Evolutionary conservation across 2,329 filamentous ascomycete genomes (phyloP).

Genomic region (Fusarium setosum): DNA sequence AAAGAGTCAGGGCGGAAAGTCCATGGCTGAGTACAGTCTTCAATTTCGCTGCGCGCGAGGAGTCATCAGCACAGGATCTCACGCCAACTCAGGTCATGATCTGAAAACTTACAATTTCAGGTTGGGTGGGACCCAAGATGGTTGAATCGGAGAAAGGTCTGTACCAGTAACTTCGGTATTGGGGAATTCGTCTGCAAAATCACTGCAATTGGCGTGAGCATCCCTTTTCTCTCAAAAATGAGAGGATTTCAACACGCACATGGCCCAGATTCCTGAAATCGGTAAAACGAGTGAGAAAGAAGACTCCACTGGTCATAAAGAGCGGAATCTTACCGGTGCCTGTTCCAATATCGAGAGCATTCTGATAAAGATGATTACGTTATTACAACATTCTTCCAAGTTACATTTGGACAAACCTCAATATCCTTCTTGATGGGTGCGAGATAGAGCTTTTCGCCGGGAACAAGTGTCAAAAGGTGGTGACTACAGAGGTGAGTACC

Average conservation of each 20-base stretch:
- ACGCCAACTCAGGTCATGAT: background rate
- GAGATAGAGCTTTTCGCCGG: background rate
- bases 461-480: background rate
- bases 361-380: background rate
- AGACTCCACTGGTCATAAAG: background rate
- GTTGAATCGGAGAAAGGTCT: slow-evolving; percentile 67
- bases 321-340: slow-evolving; percentile 4
- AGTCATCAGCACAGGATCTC: no score
- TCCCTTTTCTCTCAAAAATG: no score
- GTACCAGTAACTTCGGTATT: slow-evolving; percentile 59
- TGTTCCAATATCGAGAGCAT: slow-evolving; percentile 8
- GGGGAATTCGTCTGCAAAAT: slow-evolving; percentile 56
- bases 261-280: slow-evolving; percentile 54
- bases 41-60: slow-evolving; percentile 22
- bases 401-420: background rate
- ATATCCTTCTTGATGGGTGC: background rate
- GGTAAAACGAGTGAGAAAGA: no score
- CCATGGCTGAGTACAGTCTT: slow-evolving; percentile 46
- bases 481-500: background rate
- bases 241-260: slow-evolving; percentile 44
- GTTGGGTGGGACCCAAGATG: slow-evolving; percentile 56
- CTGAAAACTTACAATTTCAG: slow-evolving; percentile 52
- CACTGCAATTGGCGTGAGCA: slow-evolving; percentile 51
- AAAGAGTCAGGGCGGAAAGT: slow-evolving; percentile 51
- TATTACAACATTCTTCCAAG: fast-evolving